Conservation (phyloP, 495 filamentous ascomycete species). For the Patellaria atrata region DNA sequence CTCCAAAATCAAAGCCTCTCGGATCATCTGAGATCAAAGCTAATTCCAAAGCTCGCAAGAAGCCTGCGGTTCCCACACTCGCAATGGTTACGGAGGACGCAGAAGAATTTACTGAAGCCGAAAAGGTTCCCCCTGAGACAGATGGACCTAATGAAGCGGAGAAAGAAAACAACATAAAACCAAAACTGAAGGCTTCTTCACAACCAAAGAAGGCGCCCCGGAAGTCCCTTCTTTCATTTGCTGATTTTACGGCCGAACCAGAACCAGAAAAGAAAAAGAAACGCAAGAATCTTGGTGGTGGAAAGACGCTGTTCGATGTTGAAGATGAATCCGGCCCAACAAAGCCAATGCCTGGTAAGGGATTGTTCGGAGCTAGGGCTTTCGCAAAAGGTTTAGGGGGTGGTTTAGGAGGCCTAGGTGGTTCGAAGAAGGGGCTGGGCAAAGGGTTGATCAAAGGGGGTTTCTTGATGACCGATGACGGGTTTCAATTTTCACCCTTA, state of each 20-base stretch:
- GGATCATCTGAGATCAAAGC: conserved; percentile 16
- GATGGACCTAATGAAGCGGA: conserved; percentile 10
- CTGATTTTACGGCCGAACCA: conserved; percentile 28
- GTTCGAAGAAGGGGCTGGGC: conserved; percentile 8
- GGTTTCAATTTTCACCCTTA: conserved; percentile 55
- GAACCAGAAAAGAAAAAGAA: conserved; percentile 52
- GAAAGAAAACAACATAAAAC: conserved; percentile 18
- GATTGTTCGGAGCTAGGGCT: conserved; percentile 20
- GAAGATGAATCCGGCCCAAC: conserved; percentile 45
- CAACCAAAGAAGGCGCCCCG: conserved; percentile 17
- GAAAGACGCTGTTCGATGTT: conserved; percentile 54
- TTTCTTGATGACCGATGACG: conserved; percentile 29
- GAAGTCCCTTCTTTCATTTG: conserved; percentile 28
- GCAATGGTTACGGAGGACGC: conserved; percentile 38
- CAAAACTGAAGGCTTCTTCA: conserved; percentile 15
- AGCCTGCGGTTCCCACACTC: conserved; percentile 28
- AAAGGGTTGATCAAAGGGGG: conserved; percentile 16
- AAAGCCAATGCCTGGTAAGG: conserved; percentile 24
- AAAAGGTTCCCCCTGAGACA: conserved; percentile 9
- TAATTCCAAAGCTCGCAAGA: conserved; percentile 29
- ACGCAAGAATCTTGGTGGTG: conserved; percentile 51
- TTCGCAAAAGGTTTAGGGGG: conserved; percentile 16
- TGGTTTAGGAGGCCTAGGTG: conserved; percentile 1
- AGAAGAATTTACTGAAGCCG: conserved; percentile 20
- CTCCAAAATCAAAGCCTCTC: conserved; percentile 22